Conservation (phyloP, 768 basidiomycete genomes). For the Russula abietina region DNA sequence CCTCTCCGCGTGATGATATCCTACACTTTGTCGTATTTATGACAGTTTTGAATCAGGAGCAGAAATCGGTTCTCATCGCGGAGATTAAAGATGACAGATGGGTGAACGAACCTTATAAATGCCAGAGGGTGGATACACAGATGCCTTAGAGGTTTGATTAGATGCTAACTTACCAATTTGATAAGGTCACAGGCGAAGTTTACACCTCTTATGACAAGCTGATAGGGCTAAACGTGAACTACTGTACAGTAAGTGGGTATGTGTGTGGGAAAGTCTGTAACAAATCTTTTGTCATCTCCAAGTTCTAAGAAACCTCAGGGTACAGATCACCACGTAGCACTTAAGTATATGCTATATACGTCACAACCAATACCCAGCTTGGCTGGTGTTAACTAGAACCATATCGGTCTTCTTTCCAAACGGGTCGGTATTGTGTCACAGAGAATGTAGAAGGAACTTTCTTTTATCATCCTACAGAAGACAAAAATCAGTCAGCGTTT, state of each 20-base stretch:
- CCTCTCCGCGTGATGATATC: neutral
- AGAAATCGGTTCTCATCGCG: neutral
- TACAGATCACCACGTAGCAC: no score
- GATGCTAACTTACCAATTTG: neutral
- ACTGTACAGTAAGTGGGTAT: no score
- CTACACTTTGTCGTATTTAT: neutral
- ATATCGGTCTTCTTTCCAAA: neutral
- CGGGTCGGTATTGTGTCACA: neutral
- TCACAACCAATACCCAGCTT: no score
- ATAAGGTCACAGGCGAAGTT: neutral
- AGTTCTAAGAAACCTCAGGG: no score
- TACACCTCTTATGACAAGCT: no score
- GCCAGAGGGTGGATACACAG: neutral
- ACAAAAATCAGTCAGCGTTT: neutral
- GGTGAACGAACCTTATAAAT: neutral
- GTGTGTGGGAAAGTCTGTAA: no score
- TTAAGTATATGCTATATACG: no score
- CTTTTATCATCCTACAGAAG: neutral
- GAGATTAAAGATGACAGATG: neutral
- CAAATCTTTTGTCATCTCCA: no score
- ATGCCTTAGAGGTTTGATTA: neutral
- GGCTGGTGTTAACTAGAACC: no score
- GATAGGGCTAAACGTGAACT: no score
- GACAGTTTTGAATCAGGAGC: neutral
- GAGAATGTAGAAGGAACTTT: constrained; percentile 5